Base-by-base conservation (phyloP, 192 early-diverging fungal genomes). In the Umbelopsis isabellina region DNA sequence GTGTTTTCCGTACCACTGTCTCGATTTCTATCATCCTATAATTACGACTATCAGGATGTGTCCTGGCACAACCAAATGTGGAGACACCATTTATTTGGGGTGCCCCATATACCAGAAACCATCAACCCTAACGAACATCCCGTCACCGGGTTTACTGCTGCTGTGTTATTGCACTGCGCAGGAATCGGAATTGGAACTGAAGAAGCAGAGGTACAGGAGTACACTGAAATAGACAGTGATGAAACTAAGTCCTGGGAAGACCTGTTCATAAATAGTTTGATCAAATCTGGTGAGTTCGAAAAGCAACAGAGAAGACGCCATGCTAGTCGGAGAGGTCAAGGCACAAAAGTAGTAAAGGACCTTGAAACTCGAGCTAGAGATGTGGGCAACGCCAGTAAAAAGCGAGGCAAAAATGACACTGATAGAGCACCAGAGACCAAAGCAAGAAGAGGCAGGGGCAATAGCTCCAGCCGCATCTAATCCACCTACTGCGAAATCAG, bases 81-180 rank as follows among this genome's bases (percentile, higher is more conserved):
- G 55, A 27, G 25, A 25, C 25, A 35, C 30, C 55, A 61, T 33
- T 15, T n/a, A 4, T 61, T 35, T 18, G 55, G 55, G 1, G 55
- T 61, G 55, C 55, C 55, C 7, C 55, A 61, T 61, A 27, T 61
- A 61, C 55, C 55, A 25, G 30, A 61, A 16, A n/a, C 33, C 27
- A 35, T 18, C 1, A 61, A 61, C 55, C 15, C 25, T 1, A 25
- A 25, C 11, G 55, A 61, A 35, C 33, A 61, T 30, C 55, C 55
- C 33, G 55, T 61, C 5, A 61, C 55, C 0, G 55, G 55, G 33
- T 61, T 61, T 35, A 61, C 55, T 27, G 55, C 55, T 16, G 55
- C 27, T 35, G 55, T 61, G 3, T 18, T 61, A 18, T 11, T 61
- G 13, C 55, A 61, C 13, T 61, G 55, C n/a, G 55, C 55, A 22